phyloP scores from a whole-genome alignment of 768 basidiomycete genomes.

The Hericium erinaceus region DNA sequence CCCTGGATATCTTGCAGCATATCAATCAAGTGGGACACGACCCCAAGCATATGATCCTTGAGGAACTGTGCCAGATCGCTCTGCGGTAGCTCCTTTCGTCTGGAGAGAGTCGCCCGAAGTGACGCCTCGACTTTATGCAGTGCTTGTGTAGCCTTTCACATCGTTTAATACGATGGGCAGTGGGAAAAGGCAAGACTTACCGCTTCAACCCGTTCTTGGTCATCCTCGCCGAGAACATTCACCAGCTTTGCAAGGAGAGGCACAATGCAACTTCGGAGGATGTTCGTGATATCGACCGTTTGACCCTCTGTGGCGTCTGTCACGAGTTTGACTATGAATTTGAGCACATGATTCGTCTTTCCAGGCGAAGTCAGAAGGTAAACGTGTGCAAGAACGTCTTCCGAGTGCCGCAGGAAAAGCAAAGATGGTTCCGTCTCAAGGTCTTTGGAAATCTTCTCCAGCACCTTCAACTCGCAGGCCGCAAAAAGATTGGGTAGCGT shows the following conservation, averaged over 20 bases:
- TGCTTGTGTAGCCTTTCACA: conserved; percentile 30
- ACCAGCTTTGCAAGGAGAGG: conserved; percentile 69
- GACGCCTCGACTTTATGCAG: conserved; percentile 35
- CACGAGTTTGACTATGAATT: conserved; percentile 57
- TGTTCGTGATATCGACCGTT: conserved; percentile 32
- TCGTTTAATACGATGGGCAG: not conserved
- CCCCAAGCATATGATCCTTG: conserved; percentile 69
- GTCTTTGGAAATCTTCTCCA: conserved; percentile 53
- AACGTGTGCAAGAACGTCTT: conserved; percentile 55
- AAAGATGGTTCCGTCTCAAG: conserved; percentile 34
- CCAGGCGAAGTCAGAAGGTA: conserved; percentile 49
- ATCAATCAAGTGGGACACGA: conserved; percentile 80
- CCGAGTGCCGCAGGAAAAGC: conserved; percentile 47
- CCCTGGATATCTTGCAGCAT: conserved; percentile 78
- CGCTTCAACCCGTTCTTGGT: conserved; percentile 31
- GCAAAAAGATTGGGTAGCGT: conserved; percentile 68
- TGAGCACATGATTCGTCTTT: conserved; percentile 48
- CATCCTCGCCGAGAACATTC: conserved; percentile 67
- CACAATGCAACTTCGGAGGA: conserved; percentile 61
- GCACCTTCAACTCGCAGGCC: conserved; percentile 42
- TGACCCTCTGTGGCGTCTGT: conserved; percentile 30
- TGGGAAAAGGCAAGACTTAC: conserved; percentile 28
- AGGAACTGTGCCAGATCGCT: conserved; percentile 49
- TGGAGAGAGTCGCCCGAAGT: conserved; percentile 3
- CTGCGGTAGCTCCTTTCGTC: conserved; percentile 19